phyloP scores from a whole-genome alignment of 208 protist species.

The Acanthamoeba triangularis region DNA sequence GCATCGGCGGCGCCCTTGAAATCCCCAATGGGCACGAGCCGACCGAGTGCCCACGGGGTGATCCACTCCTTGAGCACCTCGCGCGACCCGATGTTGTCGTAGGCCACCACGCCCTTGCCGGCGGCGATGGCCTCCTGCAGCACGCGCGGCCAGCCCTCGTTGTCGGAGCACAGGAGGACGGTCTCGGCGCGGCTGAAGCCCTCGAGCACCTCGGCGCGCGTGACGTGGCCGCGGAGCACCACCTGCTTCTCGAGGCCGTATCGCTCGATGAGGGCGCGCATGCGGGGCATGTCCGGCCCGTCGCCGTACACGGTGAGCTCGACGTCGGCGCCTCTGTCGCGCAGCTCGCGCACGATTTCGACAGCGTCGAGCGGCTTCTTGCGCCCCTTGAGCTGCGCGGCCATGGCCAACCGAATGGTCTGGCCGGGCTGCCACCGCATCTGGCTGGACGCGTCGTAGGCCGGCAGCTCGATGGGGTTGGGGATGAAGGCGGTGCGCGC shows the following conservation, averaged over 20 bases:
- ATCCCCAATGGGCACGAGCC: constrained; percentile 57
- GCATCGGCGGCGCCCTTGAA: constrained; percentile 41
- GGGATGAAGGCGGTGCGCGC: constrained; percentile 13
- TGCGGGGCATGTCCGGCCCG: constrained; percentile 34
- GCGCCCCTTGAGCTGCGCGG: constrained; percentile 3
- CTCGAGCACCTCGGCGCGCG: constrained; percentile 47
- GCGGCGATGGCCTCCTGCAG: constrained; percentile 50
- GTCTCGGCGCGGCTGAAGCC: constrained; percentile 34
- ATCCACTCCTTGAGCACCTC: constrained; percentile 40
- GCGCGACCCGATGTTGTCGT: constrained; percentile 50
- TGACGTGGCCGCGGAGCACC: constrained; percentile 25
- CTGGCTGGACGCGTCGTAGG: not conserved
- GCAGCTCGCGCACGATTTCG: constrained; percentile 30
- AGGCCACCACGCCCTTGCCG: constrained; percentile 33
- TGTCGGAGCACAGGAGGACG: constrained; percentile 36
- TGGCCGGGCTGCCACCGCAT: constrained; percentile 48
- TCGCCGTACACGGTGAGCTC: constrained; percentile 54
- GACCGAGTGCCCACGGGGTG: constrained; percentile 6
- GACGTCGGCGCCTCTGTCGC: constrained; percentile 13
- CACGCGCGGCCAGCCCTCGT: constrained; percentile 34
- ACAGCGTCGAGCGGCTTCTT: constrained; percentile 8
- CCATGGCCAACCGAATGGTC: constrained; percentile 21
- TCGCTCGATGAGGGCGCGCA: constrained; percentile 34
- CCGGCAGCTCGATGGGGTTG: constrained; percentile 32
- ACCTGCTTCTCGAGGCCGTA: constrained; percentile 22